phyloP scores from a whole-genome alignment of 75 land plant species.

The Selaginella moellendorffii region DNA sequence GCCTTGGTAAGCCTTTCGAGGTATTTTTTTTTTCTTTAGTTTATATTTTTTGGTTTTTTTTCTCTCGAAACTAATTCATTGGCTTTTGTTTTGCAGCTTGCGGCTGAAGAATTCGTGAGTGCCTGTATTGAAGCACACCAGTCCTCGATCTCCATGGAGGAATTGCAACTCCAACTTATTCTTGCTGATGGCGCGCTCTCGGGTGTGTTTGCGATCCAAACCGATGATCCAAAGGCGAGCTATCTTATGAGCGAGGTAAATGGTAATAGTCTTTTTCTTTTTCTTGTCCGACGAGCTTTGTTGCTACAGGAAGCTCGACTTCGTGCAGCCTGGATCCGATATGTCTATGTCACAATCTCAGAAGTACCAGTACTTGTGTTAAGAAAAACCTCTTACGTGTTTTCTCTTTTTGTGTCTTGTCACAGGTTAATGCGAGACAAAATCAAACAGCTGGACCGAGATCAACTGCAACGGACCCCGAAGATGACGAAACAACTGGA shows the following conservation, averaged over 20 bases:
- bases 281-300: background rate
- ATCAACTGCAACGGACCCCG: background rate
- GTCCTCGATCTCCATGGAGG: constrained; percentile 12
- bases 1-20: constrained; percentile 25
- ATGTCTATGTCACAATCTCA: constrained; percentile 16
- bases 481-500: background rate
- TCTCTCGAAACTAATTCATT: background rate
- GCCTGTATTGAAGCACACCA: constrained; percentile 16
- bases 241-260: constrained; percentile 15
- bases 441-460: background rate
- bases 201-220: constrained; percentile 20
- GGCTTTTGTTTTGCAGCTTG: constrained; percentile 13
- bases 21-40: constrained; percentile 1
- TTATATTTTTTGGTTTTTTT: background rate
- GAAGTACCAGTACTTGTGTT: too few relatives aligned
- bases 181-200: constrained; percentile 20
- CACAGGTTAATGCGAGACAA: too few relatives aligned
- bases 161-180: constrained; percentile 22
- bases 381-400: too few relatives aligned
- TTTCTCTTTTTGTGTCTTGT: too few relatives aligned
- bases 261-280: background rate
- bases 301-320: constrained; percentile 19
- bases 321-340: constrained; percentile 22
- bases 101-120: constrained; percentile 17
- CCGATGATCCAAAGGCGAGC: constrained; percentile 5